Evolutionary conservation across 1,139 yeast genomes (phyloP).

Genomic region (Candida sanyaensis): DNA sequence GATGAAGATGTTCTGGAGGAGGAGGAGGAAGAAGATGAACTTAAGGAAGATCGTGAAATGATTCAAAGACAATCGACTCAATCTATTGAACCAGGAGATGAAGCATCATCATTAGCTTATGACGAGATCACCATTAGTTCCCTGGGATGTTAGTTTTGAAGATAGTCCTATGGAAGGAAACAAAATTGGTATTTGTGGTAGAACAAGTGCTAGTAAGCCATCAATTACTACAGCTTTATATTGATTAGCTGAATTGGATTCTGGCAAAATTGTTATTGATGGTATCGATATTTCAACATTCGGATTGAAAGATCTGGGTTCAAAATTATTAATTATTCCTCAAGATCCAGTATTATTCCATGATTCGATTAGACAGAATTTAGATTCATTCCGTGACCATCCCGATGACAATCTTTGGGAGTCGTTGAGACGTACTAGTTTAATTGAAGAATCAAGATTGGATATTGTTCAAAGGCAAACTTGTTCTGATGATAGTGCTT

Average conservation of each 20-base stretch:
- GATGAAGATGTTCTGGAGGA: conserved; percentile 13
- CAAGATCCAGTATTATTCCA: conserved; percentile 91
- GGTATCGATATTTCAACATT: conserved; percentile 61
- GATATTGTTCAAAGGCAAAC: conserved; percentile 19
- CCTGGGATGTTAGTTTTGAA: conserved; percentile 52
- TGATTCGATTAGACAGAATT: conserved; percentile 76
- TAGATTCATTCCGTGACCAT: conserved; percentile 61
- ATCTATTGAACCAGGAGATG: conserved; percentile 18
- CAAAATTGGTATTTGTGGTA: conserved; percentile 77
- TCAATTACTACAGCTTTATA: conserved; percentile 68
- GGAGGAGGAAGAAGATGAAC: conserved; percentile 18
- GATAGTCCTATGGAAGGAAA: conserved; percentile 56
- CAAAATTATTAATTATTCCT: conserved; percentile 83
- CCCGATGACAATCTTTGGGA: conserved; percentile 36
- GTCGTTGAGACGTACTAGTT: conserved; percentile 35
- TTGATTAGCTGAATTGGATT: conserved; percentile 55
- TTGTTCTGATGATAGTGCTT: conserved; percentile 9
- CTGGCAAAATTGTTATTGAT: conserved; percentile 59
- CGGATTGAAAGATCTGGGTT: conserved; percentile 75
- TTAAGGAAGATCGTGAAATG: conserved; percentile 21
- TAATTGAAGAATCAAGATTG: conserved; percentile 25
- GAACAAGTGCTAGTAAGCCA: conserved; percentile 82
- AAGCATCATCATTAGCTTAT: conserved; percentile 60
- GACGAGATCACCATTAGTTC: conserved; percentile 74
- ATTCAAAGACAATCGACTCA: conserved; percentile 21